Conservation (phyloP, 306 rosid species). For the Gillenia trifoliata region DNA sequence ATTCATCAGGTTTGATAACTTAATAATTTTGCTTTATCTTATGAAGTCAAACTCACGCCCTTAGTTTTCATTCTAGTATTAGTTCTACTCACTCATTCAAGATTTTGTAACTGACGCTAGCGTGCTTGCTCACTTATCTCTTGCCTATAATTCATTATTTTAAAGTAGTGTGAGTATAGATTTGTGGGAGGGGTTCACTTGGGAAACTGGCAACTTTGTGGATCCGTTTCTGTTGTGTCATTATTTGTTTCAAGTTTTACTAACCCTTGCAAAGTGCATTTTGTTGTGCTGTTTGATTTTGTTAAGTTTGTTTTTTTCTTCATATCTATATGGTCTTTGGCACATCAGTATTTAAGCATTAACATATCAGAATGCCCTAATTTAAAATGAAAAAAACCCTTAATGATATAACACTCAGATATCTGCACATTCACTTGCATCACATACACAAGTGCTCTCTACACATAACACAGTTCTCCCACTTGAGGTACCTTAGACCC, state of each 20-base stretch:
- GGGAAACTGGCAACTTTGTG: not conserved
- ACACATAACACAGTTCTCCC: too few relatives aligned
- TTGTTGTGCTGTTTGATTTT: not conserved
- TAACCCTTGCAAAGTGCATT: not conserved
- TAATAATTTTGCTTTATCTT: not conserved
- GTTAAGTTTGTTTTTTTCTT: not conserved
- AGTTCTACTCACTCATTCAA: not conserved
- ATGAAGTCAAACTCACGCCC: not conserved
- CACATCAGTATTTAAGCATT: not conserved
- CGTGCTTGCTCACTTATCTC: not conserved
- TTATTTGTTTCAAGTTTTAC: not conserved
- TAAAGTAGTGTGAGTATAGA: not conserved
- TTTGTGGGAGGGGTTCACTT: not conserved
- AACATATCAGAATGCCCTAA: not conserved
- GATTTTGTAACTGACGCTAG: not conserved
- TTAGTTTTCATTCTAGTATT: not conserved
- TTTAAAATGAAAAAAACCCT: not conserved
- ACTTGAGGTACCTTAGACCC: too few relatives aligned
- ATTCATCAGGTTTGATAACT: slow-evolving; percentile 71
- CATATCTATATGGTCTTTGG: not conserved
- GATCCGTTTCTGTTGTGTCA: not conserved
- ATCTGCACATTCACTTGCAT: too few relatives aligned
- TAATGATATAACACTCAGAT: too few relatives aligned
- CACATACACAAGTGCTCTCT: too few relatives aligned
- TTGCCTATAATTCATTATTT: not conserved